These are phyloP conservation scores for Penicillium canariense DNA, from an alignment of 495 filamentous ascomycete genomes.

Conservation along the genomic window DNA sequence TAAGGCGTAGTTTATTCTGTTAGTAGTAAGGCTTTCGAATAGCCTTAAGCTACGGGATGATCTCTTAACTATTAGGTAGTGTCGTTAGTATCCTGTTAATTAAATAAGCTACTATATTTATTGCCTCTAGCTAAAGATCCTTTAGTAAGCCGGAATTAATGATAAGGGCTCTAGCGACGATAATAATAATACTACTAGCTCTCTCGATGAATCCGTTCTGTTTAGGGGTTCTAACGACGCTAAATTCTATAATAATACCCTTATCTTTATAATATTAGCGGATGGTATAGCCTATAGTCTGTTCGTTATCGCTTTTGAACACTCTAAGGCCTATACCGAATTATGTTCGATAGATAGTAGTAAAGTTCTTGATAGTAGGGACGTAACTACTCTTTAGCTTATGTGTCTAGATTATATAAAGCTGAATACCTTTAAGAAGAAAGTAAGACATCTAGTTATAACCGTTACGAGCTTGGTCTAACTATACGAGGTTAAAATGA, in stretches of 20 bases:
- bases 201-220: conserved; percentile 9
- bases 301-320: conserved; percentile 7
- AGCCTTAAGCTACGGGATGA: conserved; percentile 3
- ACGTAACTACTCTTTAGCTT: background rate
- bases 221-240: background rate
- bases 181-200: conserved; percentile 8
- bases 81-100: conserved; percentile 10
- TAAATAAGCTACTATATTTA: background rate
- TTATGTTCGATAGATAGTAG: background rate
- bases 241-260: background rate
- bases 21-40: background rate
- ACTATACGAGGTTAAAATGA: conserved; percentile 4
- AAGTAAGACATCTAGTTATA: conserved; percentile 5
- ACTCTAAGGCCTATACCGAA: background rate
- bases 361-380: background rate
- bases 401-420: background rate
- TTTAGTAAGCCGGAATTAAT: conserved; percentile 4
- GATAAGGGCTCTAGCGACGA: background rate
- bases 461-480: background rate
- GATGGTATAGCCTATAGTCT: background rate
- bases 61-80: background rate
- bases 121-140: conserved; percentile 7
- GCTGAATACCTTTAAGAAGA: conserved; percentile 9
- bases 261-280: background rate
- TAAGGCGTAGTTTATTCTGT: background rate